Percentiles rank a stretch among this genome's conserved stretches.
Conservation (phyloP, 1,139 yeast species). For the Nakaseomyces delphensis region DNA sequence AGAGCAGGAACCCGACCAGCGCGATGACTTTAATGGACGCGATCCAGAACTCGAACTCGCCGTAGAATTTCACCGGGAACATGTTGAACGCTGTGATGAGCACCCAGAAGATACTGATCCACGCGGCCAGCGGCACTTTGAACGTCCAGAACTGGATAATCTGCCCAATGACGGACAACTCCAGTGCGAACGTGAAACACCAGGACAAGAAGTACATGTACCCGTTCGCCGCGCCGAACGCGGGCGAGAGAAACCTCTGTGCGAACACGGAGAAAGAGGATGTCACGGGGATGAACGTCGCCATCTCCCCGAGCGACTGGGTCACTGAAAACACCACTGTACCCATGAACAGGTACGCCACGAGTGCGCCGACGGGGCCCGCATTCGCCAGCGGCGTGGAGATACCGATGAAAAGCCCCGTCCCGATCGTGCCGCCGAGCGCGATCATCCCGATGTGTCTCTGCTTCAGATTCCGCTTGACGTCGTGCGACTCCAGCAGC, state of each 20-base stretch:
- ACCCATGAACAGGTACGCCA: conserved; percentile 60
- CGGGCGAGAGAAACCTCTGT: conserved; percentile 47
- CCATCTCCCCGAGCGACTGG: conserved; percentile 70
- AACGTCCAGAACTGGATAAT: conserved; percentile 69
- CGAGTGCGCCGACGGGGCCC: conserved; percentile 67
- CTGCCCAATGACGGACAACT: conserved; percentile 74
- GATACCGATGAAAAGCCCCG: conserved; percentile 54
- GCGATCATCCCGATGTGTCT: conserved; percentile 61
- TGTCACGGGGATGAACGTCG: conserved; percentile 59
- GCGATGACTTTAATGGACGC: conserved; percentile 66
- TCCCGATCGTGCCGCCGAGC: conserved; percentile 61
- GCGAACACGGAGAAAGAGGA: conserved; percentile 55
- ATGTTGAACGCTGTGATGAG: conserved; percentile 44
- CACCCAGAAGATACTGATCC: conserved; percentile 68
- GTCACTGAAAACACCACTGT: conserved; percentile 56
- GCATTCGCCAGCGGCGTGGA: conserved; percentile 47
- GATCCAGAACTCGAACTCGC: conserved; percentile 65
- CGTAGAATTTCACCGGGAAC: conserved; percentile 57
- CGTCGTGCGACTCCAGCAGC: conserved; percentile 26
- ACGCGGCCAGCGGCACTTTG: conserved; percentile 55
- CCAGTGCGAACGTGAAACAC: conserved; percentile 80
- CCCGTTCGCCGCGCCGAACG: conserved; percentile 73
- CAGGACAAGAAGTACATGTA: conserved; percentile 84
- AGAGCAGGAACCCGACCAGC: conserved; percentile 62
- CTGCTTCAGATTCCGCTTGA: conserved; percentile 44